Percentiles rank a stretch among this genome's conserved stretches.
These are phyloP conservation scores for Mucor indicus DNA, from an alignment of 371 early-diverging fungal species.

Conservation along the genomic window DNA sequence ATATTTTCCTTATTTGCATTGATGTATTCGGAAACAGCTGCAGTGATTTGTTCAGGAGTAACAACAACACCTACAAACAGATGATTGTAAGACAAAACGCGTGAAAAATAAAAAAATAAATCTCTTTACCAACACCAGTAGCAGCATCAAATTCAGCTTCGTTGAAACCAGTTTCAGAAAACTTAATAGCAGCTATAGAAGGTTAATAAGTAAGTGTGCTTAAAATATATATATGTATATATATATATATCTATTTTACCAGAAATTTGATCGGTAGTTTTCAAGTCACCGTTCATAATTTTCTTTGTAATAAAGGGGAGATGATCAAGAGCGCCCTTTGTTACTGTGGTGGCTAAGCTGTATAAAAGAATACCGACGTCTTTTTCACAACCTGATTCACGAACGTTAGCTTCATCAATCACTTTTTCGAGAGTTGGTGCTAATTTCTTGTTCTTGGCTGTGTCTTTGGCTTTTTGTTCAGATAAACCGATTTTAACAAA, in stretches of 20 bases:
- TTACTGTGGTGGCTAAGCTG: constrained; percentile 81
- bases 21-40: constrained; percentile 56
- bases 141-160: constrained; percentile 72
- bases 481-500: constrained; percentile 88
- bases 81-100: no score
- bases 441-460: constrained; percentile 92
- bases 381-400: constrained; percentile 62
- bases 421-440: constrained; percentile 70
- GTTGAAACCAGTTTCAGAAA: constrained; percentile 63
- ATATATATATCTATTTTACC: constrained; percentile 43
- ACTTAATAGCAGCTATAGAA: constrained; percentile 87
- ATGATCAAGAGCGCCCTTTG: constrained; percentile 74
- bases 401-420: constrained; percentile 65
- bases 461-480: constrained; percentile 91
- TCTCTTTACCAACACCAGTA: constrained; percentile 83
- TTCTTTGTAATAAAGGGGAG: constrained; percentile 74
- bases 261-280: constrained; percentile 84
- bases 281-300: constrained; percentile 69
- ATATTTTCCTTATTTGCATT: constrained; percentile 68
- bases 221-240: neutral
- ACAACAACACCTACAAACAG: constrained; percentile 66
- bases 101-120: neutral
- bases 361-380: constrained; percentile 78
- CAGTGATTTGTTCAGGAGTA: constrained; percentile 65
- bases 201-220: neutral